Percentiles rank a stretch among this genome's conserved stretches.
Conservation (phyloP, 495 filamentous ascomycete species). For the Chaetomium cochliodes region DNA sequence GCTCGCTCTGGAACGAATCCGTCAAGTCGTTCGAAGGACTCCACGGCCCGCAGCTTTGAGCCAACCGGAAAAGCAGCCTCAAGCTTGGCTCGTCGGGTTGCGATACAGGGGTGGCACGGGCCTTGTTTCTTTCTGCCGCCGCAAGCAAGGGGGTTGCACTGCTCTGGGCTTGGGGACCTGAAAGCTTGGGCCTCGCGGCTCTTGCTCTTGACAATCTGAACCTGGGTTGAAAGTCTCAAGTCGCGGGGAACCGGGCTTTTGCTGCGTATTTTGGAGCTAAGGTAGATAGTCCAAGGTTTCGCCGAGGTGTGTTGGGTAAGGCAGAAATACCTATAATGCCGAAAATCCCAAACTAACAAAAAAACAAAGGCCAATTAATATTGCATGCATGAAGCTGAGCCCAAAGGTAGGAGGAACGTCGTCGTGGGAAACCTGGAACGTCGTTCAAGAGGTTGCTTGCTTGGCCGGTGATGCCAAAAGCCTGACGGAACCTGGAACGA, state of each 20-base stretch:
- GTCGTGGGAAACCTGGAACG: too few relatives aligned
- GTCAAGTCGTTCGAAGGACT: neutral
- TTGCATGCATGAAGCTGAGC: too few relatives aligned
- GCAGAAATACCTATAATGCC: too few relatives aligned
- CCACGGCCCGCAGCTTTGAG: neutral
- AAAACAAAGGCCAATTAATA: too few relatives aligned
- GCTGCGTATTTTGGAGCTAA: too few relatives aligned
- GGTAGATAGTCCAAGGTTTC: too few relatives aligned
- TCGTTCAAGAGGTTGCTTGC: neutral
- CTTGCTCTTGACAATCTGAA: neutral
- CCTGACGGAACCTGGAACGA: neutral
- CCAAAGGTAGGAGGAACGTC: too few relatives aligned
- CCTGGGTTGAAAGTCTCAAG: neutral
- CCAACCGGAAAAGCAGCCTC: neutral
- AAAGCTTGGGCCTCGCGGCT: too few relatives aligned
- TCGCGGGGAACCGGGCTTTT: neutral
- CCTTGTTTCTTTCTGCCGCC: neutral
- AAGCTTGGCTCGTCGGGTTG: conserved; percentile 1
- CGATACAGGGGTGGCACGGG: neutral
- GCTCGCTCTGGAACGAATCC: too few relatives aligned
- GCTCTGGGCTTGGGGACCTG: neutral
- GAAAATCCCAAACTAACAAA: too few relatives aligned
- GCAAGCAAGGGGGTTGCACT: neutral
- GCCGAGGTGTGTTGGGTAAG: too few relatives aligned
- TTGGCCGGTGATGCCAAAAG: neutral